Conservation (phyloP, 805 yeast species). For the Kodamaea fukazawae region DNA sequence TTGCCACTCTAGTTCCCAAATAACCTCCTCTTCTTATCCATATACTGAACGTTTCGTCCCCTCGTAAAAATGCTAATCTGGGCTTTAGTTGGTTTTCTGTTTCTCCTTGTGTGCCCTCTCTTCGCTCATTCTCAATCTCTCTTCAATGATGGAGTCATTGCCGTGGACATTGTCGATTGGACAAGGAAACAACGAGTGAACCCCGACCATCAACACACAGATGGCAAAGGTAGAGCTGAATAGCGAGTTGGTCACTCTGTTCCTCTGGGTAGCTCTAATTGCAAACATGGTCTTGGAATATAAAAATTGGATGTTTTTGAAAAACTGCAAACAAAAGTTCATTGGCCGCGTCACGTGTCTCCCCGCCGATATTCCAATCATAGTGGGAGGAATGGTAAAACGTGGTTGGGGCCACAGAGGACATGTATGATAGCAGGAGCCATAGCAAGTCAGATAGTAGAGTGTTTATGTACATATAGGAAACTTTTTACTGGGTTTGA, state of each 20-base stretch:
- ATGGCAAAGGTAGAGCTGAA: slow-evolving; percentile 75
- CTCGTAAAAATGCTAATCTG: not conserved
- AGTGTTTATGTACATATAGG: too few relatives aligned
- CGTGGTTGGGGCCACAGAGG: too few relatives aligned
- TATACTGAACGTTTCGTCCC: not conserved
- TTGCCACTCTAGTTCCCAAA: too few relatives aligned
- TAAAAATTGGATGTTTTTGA: slow-evolving; percentile 4
- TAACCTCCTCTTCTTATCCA: too few relatives aligned
- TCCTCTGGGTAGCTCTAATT: slow-evolving; percentile 56
- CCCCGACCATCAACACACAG: slow-evolving; percentile 54
- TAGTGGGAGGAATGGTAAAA: not conserved
- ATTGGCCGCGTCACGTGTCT: slow-evolving; percentile 5
- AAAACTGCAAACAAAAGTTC: slow-evolving; percentile 2
- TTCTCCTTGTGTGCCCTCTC: not conserved
- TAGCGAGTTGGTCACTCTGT: slow-evolving; percentile 57
- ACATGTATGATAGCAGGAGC: too few relatives aligned
- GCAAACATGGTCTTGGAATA: slow-evolving; percentile 36
- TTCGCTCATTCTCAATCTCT: slow-evolving; percentile 20
- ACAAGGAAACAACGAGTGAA: slow-evolving; percentile 50
- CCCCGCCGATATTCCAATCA: slow-evolving; percentile 6
- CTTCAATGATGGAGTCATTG: slow-evolving; percentile 40
- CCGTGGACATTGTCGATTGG: slow-evolving; percentile 42
- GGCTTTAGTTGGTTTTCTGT: not conserved
- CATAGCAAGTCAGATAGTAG: too few relatives aligned
- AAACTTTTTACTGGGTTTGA: too few relatives aligned